Evolutionary conservation across 2,329 filamentous ascomycete species (phyloP).

Genomic region (Sclerotinia trifoliorum): DNA sequence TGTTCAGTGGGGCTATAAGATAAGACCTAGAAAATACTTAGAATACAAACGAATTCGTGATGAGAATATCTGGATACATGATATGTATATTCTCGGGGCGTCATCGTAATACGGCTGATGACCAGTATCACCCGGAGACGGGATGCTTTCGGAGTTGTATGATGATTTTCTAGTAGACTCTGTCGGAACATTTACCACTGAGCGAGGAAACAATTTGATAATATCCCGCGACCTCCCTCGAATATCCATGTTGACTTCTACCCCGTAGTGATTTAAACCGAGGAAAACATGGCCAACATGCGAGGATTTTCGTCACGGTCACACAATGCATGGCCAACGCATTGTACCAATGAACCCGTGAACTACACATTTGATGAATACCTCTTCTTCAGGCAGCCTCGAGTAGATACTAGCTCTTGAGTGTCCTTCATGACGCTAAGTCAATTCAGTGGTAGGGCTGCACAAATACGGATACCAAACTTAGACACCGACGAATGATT

Average conservation of each 20-base stretch:
- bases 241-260: not conserved
- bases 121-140: not conserved
- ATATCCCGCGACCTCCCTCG: too few relatives aligned
- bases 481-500: slow-evolving; percentile 12
- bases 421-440: not conserved
- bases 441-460: slow-evolving; percentile 8
- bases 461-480: slow-evolving; percentile 1
- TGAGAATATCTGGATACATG: not conserved
- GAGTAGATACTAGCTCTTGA: not conserved
- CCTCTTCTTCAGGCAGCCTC: not conserved
- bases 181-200: not conserved
- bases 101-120: slow-evolving; percentile 1
- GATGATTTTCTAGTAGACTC: not conserved
- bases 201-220: not conserved
- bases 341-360: slow-evolving; percentile 16
- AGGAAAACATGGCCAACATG: not conserved
- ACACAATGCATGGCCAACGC: slow-evolving; percentile 19
- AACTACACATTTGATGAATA: slow-evolving; percentile 1
- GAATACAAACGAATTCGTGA: not conserved
- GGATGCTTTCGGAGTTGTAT: not conserved
- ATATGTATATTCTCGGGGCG: not conserved
- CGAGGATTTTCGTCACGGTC: not conserved
- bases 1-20: not conserved
- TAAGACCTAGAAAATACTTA: not conserved
- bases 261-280: not conserved